Percentiles rank a stretch among this genome's conserved stretches.
Conservation (phyloP, 306 rosid species). For the Lagenaria siceraria region DNA sequence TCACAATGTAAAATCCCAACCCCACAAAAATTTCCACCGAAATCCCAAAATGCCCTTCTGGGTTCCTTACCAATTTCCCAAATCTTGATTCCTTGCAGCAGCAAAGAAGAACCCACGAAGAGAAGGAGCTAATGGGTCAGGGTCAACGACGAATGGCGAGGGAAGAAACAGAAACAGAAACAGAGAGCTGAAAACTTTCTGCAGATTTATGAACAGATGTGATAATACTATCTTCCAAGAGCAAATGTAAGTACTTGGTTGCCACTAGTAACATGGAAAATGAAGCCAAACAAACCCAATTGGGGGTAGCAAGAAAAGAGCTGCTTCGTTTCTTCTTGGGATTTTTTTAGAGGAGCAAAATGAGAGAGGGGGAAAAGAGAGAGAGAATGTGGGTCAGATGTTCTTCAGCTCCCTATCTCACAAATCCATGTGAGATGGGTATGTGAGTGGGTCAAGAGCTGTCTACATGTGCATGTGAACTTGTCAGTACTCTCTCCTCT, state of each 20-base stretch:
- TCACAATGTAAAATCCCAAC: neutral
- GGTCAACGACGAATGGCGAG: constrained; percentile 3
- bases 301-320: neutral
- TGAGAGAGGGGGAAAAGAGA: neutral
- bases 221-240: neutral
- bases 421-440: constrained; percentile 47
- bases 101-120: neutral
- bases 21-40: neutral
- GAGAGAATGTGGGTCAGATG: constrained; percentile 36
- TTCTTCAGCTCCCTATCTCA: constrained; percentile 16
- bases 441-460: constrained; percentile 46
- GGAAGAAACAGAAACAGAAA: neutral
- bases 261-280: constrained; percentile 2
- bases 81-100: constrained; percentile 16
- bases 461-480: constrained; percentile 85
- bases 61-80: constrained; percentile 1
- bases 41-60: neutral
- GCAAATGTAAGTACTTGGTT: constrained; percentile 16
- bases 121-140: neutral
- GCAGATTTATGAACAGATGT: neutral
- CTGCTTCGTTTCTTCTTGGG: neutral
- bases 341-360: neutral
- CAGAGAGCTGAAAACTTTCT: neutral
- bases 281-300: neutral
- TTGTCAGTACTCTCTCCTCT: constrained; percentile 34